Evolutionary conservation across 1,139 yeast species (phyloP).

Genomic region (Pneumocystis jirovecii): DNA sequence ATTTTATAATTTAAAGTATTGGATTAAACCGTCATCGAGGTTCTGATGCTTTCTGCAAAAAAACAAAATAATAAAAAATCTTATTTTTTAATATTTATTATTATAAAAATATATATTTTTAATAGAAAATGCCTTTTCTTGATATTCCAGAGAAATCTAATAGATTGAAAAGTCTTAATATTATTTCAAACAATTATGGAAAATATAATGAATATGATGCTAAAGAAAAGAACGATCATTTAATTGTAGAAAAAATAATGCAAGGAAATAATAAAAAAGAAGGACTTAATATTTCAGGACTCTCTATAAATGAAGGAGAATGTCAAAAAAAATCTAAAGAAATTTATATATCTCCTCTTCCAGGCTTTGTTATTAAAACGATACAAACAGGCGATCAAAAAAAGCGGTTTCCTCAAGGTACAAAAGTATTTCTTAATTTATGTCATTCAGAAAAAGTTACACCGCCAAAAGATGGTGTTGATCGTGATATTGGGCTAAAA

Average conservation of each 20-base stretch:
- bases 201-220: background rate
- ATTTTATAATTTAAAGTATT: background rate
- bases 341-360: slow-evolving; percentile 10
- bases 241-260: background rate
- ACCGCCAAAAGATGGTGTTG: slow-evolving; percentile 5
- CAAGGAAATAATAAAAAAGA: background rate
- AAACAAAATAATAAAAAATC: too few species aligned
- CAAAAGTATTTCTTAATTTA: slow-evolving; percentile 14
- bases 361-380: slow-evolving; percentile 13
- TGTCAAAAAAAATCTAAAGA: background rate
- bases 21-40: background rate
- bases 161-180: background rate
- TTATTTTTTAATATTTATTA: too few species aligned
- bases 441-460: slow-evolving; percentile 12
- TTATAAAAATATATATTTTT: background rate
- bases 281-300: background rate
- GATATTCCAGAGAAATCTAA: background rate
- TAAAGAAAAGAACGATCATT: background rate
- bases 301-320: background rate
- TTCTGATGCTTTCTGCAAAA: background rate
- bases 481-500: background rate
- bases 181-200: background rate
- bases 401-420: slow-evolving; percentile 9
- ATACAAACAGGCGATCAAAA: slow-evolving; percentile 1
- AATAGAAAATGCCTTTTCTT: background rate